These are phyloP conservation scores for Simmondsia chinensis DNA, from an alignment of 148 eudicot genomes.

Conservation along the genomic window DNA sequence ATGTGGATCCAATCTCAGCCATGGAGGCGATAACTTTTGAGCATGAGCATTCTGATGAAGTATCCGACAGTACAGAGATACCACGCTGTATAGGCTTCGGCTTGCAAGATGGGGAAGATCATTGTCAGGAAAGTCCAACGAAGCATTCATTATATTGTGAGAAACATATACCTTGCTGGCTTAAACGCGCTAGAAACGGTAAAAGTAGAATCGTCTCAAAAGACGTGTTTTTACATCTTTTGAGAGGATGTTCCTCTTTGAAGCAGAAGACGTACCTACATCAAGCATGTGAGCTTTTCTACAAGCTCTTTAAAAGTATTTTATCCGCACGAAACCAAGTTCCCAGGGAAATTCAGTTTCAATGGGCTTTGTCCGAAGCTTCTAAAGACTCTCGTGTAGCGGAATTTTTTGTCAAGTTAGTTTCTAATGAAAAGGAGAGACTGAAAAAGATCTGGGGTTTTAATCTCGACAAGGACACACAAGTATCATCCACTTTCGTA, in stretches of 20 bases:
- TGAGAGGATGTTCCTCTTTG: constrained; percentile 49
- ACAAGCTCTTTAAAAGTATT: constrained; percentile 71
- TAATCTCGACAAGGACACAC: constrained; percentile 20
- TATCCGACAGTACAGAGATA: constrained; percentile 18
- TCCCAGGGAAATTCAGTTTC: constrained; percentile 83
- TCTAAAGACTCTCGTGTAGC: constrained; percentile 66
- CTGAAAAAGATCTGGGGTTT: constrained; percentile 72
- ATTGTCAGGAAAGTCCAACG: constrained; percentile 63
- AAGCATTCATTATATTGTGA: constrained; percentile 74
- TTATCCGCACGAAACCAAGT: constrained; percentile 73
- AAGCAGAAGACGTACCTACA: constrained; percentile 65
- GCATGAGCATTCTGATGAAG: constrained; percentile 16
- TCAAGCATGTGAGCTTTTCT: constrained; percentile 91
- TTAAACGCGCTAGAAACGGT: constrained; percentile 97
- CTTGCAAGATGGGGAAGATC: constrained; percentile 24
- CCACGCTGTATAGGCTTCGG: constrained; percentile 61
- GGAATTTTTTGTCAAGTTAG: constrained; percentile 57
- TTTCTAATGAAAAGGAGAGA: constrained; percentile 66
- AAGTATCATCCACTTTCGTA: constrained; percentile 16
- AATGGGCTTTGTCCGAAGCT: constrained; percentile 91
- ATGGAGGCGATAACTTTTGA: constrained; percentile 17
- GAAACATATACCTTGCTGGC: constrained; percentile 94
- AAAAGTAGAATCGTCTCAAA: constrained; percentile 89
- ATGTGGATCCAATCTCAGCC: constrained; percentile 32
- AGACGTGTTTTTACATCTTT: constrained; percentile 78